Conservation (phyloP, 2,329 filamentous ascomycete genomes). For the Gnomoniopsis smithogilvyi region DNA sequence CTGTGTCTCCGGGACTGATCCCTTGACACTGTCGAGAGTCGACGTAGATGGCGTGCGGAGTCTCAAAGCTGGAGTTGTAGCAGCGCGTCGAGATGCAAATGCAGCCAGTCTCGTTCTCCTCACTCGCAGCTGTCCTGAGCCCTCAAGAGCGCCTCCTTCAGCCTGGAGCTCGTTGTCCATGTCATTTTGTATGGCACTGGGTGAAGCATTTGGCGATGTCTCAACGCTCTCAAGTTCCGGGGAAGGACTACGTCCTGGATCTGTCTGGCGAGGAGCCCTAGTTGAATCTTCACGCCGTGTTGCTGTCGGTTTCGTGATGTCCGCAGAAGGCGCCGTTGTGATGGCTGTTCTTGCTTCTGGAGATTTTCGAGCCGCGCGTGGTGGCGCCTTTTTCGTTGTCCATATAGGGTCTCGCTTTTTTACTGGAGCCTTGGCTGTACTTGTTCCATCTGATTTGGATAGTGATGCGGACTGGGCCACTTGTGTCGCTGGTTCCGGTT, state of each 20-base stretch:
- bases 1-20: conserved; percentile 16
- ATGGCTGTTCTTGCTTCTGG: not conserved
- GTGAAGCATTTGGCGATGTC: not conserved
- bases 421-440: not conserved
- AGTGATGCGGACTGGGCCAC: not conserved
- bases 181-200: not conserved
- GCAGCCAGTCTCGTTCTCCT: conserved; percentile 15
- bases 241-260: not conserved
- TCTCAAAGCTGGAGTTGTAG: conserved; percentile 12
- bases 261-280: not conserved
- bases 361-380: not conserved
- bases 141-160: conserved; percentile 8
- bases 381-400: not conserved
- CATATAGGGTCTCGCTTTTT: conserved; percentile 5
- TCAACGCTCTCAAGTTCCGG: not conserved
- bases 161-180: not conserved
- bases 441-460: not conserved
- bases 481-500: not conserved
- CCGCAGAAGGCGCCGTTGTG: not conserved
- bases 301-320: not conserved
- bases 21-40: conserved; percentile 34
- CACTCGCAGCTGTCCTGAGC: conserved; percentile 16
- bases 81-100: conserved; percentile 19
- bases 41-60: conserved; percentile 30
- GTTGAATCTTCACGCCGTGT: not conserved